Evolutionary conservation across 2,329 filamentous ascomycete species (phyloP), one percentile per base, ranked within the genome.

Genomic region (Penicillium sp.): DNA sequence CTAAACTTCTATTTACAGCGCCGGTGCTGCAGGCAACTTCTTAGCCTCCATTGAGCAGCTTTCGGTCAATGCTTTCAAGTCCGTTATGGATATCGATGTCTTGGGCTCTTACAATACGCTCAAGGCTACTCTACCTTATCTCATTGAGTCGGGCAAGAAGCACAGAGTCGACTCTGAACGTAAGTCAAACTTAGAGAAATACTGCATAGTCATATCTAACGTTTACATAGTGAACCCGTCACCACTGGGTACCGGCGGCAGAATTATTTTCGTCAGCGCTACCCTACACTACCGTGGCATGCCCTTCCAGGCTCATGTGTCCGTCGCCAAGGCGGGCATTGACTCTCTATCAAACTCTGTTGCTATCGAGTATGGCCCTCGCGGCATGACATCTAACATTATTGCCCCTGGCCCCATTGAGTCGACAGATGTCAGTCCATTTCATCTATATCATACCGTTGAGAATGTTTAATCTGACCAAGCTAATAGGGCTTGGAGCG

Each of bases 1-100:
- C 58, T 70, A 42, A 66, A 47, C 8, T 14, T 35, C 22, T 29
- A 25, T n/a, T n/a, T 48, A 52, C 66, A 94, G 89, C 71, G 93
- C 93, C 20, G 94, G 94, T 49, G 94, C 94, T 14, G 94, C 94
- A 18, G 94, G 94, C 56, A 99, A 99, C 75, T 99, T 97, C 74
- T 82, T 99, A 22, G 89, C 91, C 0, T 89, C 93, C 4, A 88
- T 97, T 57, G 83, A 88, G 40, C 88, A 88, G 59, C 83, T 97
- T 48, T 91, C 86, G 40, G 77, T 89, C 55, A 97, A 97, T 70
- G 94, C 90, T 3, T 96, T 99, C 85, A 95, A 92, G 74, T 82
- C 90, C 0, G 94, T 99, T 62, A 93, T 97, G 67, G 94, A 97
- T 58, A 99, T 99, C 68, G 94, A 97, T 71, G 88, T 96, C 2